Base-by-base conservation (phyloP, 495 filamentous ascomycete species). In the Penicillium samsonianum region DNA sequence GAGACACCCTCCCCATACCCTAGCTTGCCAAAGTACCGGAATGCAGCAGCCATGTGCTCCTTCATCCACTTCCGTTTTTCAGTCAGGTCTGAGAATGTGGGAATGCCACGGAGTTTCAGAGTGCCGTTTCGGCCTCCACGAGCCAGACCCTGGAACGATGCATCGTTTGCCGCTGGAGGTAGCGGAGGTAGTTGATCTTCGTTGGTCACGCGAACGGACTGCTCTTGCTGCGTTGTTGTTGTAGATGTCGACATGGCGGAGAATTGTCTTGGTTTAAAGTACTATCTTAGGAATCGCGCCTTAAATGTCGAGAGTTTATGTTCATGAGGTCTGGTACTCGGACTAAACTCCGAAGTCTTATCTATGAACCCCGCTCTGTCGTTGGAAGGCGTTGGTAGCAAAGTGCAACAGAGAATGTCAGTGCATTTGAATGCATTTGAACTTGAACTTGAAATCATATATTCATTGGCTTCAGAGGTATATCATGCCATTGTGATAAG, bases 1-100 rank as follows among this genome's bases (percentile, higher is more conserved):
- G 85, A 86, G 43, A 89, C 80, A 4, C 87, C 87, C 61, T 90
- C 87, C 50, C 84, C 86, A 61, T 88, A 89, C 6, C 87, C 87
- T 31, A 82, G 73, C 57, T 84, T 84, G 14, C 84, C 86, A 61
- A 90, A 90, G 66, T 86, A 80, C 4, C 86, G 81, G 63, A 87
- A 90, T n/a, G 85, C 87, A 53, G 84, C 85, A 0, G 86, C 86
- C 67, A 90, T 83, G 53, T 86, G 85, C 64, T 89, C 84, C 59
- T 87, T 90, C 59, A 87, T 80, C 76, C 85, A 88, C 56, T 85
- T 65, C 19, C 88, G 80, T 66, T 89, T 80, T 38, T 82, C 82
- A 40, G 84, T 77, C 1, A 78, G 71, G 33, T 78, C 80, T 9
- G 80, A 74, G 61, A 87, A 87, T 44, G 79, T 81, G 30, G 86